Evolutionary conservation across 179 eudicot genomes (phyloP), one percentile per base, ranked within the genome.

Genomic region (Drosera spatulata): DNA sequence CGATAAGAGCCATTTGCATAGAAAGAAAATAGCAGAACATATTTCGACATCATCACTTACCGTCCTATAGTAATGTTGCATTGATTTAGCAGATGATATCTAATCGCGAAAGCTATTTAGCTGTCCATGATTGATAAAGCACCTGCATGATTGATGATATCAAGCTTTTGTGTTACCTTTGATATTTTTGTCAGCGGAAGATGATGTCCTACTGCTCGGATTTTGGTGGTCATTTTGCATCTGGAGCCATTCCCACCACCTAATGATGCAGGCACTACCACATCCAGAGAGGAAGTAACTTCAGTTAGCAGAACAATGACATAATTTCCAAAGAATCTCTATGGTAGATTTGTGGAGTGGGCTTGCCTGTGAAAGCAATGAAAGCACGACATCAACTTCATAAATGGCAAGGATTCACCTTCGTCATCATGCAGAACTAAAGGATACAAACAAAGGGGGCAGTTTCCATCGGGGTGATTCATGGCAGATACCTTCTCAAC

Each of bases 311-410:
- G 41, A 60, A 15, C 10, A n/a, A 43, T n/a, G 4, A 9, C 68
- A 56, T 22, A 62, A 50, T 50, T 56, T 46, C 15, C 50, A 48
- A 10, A 11, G 41, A 11, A 61, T 38, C 5, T 38, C 5, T 12
- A 11, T n/a, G 50, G 50, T 53, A 52, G 6, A 7, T 55, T 2
- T 56, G n/a, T 39, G 44, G 49, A 43, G 58, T 12, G 53, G 63
- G 38, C 11, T 77, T 66, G 88, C 98, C 98, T 72, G 71, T 91
- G 98, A 71, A 91, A 91, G 85, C 98, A 91, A 67, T 91, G 98
- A 64, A 80, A 91, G 80, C 98, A 91, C 59, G 98, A 91, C 98
- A 91, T 91, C 71, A 91, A 73, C 77, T 91, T 91, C 98, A 91
- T 91, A 71, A 83, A 91, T 41, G 95, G 84, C 67, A 60, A 49